Base-by-base conservation (phyloP, 2,329 filamentous ascomycete genomes). In the Diplodia intermedia region DNA sequence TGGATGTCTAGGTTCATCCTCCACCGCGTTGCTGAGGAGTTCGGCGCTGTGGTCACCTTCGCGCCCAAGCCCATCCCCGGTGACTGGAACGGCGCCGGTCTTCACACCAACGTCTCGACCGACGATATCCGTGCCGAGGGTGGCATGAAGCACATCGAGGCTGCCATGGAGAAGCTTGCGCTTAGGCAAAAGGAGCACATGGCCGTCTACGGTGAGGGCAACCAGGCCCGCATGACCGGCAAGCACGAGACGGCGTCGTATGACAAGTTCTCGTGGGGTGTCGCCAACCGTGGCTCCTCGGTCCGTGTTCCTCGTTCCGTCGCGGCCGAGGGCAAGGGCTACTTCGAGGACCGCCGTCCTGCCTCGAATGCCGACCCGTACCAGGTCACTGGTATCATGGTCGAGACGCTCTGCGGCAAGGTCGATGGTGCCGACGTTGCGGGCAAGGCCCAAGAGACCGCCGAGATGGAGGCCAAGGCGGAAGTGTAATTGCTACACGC, bases 1-100 rank as follows among this genome's bases (percentile, higher is more conserved):
- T 98, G 94, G 95, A 86, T 97, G 76, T 91, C 92, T 72, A 91
- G 92, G 72, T 96, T 93, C 88, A 86, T 96, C 75, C 91, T 96
- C 72, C 88, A 91, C 86, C 91, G 94, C 73, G 91, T 98, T 70
- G 92, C 94, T 66, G 95, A 99, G 82, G 94, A 98, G 78, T 97
- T 97, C 77, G 95, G 94, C 77, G 94, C 91, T 82, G 94, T 94
- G 88, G 94, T 98, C 72, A 96, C 94, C 49, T 90, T 97, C 80
- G 88, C 94, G 78, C 95, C 95, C 79, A 99, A 99, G 89, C 94
- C 94, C 73, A 94, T 98, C 73, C 89, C 90, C 69, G 94, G 94
- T 77, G 91, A 96, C 85, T 98, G 95, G 94, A 98, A 98, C 86
- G 95, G 94, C 77, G 93, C 93, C 69, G 93, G 93, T 82, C 90